These are phyloP conservation scores for Eucalyptus cloeziana DNA, from an alignment of 345 rosid genomes.

Conservation along the genomic window DNA sequence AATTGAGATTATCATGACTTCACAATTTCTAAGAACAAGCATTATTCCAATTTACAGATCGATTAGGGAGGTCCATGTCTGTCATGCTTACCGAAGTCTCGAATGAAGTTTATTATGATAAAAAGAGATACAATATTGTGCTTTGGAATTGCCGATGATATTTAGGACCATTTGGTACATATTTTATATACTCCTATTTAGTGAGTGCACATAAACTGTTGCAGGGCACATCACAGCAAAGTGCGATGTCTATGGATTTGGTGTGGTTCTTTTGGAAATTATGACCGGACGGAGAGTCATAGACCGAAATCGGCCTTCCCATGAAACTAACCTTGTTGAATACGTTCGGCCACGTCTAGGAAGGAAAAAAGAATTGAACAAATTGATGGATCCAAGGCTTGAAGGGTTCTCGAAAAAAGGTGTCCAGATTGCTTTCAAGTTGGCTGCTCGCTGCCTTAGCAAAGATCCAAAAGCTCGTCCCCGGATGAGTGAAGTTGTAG, in stretches of 20 bases:
- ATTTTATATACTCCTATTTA: not conserved
- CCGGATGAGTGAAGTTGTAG: constrained; percentile 74
- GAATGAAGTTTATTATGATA: not conserved
- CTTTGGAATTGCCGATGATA: not conserved
- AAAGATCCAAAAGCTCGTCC: constrained; percentile 78
- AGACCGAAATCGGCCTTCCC: constrained; percentile 54
- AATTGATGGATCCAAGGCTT: constrained; percentile 68
- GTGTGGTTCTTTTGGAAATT: constrained; percentile 74
- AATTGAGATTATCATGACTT: not conserved
- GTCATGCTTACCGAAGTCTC: not conserved
- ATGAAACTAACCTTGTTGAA: too few relatives aligned
- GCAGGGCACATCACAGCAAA: constrained; percentile 52
- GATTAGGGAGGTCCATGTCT: not conserved
- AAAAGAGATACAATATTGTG: not conserved
- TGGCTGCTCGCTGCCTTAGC: constrained; percentile 73
- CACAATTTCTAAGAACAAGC: not conserved
- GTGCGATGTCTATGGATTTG: constrained; percentile 74
- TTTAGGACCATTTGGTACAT: not conserved
- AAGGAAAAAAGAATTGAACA: constrained; percentile 42
- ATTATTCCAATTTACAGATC: not conserved
- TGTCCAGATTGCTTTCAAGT: constrained; percentile 62
- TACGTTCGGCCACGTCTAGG: constrained; percentile 19
- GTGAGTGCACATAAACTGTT: not conserved
- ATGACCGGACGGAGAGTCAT: constrained; percentile 56
- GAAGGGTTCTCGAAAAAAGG: constrained; percentile 72